Percentiles rank a stretch among this genome's conserved stretches.
Conservation (phyloP, 2,329 filamentous ascomycete genomes). For the Alternaria gaisen region DNA sequence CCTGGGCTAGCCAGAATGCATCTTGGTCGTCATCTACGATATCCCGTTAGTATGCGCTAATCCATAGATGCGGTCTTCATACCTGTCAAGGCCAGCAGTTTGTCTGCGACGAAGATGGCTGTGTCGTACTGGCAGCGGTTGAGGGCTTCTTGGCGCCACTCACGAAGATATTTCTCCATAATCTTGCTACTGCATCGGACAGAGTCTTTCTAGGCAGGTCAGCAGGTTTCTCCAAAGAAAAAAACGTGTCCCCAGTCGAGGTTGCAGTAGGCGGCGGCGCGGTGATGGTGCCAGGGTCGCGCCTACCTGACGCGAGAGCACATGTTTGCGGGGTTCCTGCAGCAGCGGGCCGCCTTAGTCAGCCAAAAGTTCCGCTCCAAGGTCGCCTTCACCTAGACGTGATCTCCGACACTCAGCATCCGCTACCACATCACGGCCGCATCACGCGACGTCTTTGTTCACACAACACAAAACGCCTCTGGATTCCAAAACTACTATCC, state of each 20-base stretch:
- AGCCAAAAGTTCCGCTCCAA: slow-evolving; percentile 15
- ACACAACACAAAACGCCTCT: background rate
- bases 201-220: background rate
- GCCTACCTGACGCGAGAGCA: slow-evolving; percentile 30
- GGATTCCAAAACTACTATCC: background rate
- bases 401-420: background rate
- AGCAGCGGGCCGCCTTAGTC: slow-evolving; percentile 23
- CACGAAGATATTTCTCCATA: slow-evolving; percentile 94
- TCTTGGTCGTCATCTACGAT: slow-evolving; percentile 85
- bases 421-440: background rate
- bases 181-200: slow-evolving; percentile 15
- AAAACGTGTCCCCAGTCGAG: slow-evolving; percentile 4
- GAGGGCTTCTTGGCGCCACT: slow-evolving; percentile 94
- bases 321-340: slow-evolving; percentile 29
- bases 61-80: slow-evolving; percentile 38
- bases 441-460: background rate
- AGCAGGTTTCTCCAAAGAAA: background rate
- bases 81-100: slow-evolving; percentile 94
- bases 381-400: slow-evolving; percentile 14
- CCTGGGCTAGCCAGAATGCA: slow-evolving; percentile 97
- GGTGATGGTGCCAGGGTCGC: slow-evolving; percentile 19
- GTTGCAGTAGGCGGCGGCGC: slow-evolving; percentile 5
- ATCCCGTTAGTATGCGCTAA: slow-evolving; percentile 18
- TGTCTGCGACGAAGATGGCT: slow-evolving; percentile 96
- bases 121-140: slow-evolving; percentile 97